Conservation (phyloP, 78 protist genomes). For the Anaeramoeba flamelloides region DNA sequence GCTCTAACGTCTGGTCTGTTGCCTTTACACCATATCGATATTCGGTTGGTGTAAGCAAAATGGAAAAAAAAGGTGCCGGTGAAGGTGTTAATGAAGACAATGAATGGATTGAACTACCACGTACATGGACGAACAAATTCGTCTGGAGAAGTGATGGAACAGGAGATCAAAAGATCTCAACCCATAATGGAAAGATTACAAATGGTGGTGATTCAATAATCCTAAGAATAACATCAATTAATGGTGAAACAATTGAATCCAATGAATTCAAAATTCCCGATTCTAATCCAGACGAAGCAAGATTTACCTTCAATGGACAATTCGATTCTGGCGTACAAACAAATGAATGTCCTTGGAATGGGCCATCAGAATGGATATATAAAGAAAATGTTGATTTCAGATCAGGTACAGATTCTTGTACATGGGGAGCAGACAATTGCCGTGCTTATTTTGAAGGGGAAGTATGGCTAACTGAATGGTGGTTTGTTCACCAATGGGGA, state of each 20-base stretch:
- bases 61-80: neutral
- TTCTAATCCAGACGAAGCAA: neutral
- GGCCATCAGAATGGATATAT: neutral
- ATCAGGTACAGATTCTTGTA: no score
- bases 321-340: neutral
- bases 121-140: neutral
- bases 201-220: neutral
- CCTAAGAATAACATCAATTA: neutral
- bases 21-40: neutral
- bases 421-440: no score
- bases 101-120: neutral
- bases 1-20: neutral
- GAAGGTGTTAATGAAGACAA: neutral
- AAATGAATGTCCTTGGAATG: neutral
- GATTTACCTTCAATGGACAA: neutral
- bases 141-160: neutral
- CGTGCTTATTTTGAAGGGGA: neutral
- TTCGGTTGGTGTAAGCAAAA: neutral
- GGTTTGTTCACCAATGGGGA: neutral
- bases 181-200: neutral
- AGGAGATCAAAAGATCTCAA: neutral
- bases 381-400: neutral
- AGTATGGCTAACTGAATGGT: conserved; percentile 1
- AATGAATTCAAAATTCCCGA: neutral
- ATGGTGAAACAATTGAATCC: neutral